These are phyloP conservation scores for Cyclotella baltica DNA, from an alignment of 108 stramenopile species.

Conservation along the genomic window DNA sequence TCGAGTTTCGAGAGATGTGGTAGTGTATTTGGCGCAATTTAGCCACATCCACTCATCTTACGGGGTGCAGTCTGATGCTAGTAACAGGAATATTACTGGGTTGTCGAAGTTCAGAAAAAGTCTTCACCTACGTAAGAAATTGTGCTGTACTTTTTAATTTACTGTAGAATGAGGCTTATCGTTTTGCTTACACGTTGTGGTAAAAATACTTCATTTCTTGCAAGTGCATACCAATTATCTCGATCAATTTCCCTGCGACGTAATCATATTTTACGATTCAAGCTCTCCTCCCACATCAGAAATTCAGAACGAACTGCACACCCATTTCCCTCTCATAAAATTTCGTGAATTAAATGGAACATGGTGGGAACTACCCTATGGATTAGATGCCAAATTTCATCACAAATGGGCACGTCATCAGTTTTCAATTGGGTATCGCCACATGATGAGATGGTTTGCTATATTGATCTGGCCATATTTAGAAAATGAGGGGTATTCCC, in stretches of 20 bases:
- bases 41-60: slow-evolving; percentile 30
- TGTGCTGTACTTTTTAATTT: neutral
- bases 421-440: slow-evolving; percentile 56
- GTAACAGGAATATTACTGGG: slow-evolving; percentile 8
- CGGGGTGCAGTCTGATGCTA: slow-evolving; percentile 23
- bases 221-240: slow-evolving; percentile 67
- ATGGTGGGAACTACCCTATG: slow-evolving; percentile 27
- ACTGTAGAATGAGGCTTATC: neutral
- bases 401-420: slow-evolving; percentile 23
- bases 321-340: slow-evolving; percentile 19
- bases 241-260: slow-evolving; percentile 22
- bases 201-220: neutral
- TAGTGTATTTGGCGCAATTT: slow-evolving; percentile 41
- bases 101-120: slow-evolving; percentile 38
- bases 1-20: slow-evolving; percentile 6
- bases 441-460: slow-evolving; percentile 85
- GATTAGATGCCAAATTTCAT: slow-evolving; percentile 8
- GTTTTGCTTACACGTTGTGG: neutral
- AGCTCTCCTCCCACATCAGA: neutral
- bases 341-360: slow-evolving; percentile 15
- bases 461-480: slow-evolving; percentile 76
- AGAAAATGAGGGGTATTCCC: slow-evolving; percentile 56
- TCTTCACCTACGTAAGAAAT: slow-evolving; percentile 39
- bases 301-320: neutral
- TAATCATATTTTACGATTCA: slow-evolving; percentile 38